Evolutionary conservation across 441 rosid species (phyloP).

Genomic region (Dalechampia spathulata): DNA sequence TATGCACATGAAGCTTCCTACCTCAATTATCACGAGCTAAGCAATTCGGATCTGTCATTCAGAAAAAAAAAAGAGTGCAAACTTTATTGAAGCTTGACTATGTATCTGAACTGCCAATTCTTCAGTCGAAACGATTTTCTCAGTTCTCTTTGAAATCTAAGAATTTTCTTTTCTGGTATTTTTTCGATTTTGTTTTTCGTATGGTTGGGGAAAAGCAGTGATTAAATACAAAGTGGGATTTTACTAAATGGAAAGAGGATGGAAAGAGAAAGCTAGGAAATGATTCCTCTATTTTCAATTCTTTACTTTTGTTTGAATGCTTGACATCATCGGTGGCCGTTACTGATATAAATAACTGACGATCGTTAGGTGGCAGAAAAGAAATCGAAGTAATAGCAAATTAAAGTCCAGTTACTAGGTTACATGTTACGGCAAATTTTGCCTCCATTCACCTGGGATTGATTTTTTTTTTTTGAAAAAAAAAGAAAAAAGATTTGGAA

Average conservation of each 20-base stretch:
- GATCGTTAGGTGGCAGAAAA: no score
- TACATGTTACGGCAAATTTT: background rate
- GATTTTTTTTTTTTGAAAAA: no score
- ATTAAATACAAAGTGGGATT: background rate
- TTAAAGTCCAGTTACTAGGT: no score
- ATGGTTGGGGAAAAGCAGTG: background rate
- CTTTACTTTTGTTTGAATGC: background rate
- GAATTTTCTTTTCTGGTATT: background rate
- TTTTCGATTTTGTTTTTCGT: background rate
- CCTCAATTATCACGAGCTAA: background rate
- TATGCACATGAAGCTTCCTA: background rate
- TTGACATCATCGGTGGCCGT: background rate
- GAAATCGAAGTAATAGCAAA: background rate
- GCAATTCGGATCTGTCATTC: slow-evolving; percentile 5
- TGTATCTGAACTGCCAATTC: no score
- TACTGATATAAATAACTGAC: background rate
- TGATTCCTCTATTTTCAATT: background rate
- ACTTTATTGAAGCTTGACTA: no score
- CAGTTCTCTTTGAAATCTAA: no score
- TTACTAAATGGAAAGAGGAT: background rate
- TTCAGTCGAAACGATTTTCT: no score
- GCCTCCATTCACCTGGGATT: no score
- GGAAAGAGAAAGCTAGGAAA: background rate
- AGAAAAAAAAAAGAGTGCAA: no score
- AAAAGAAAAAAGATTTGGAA: no score